Evolutionary conservation across 2,329 filamentous ascomycete genomes (phyloP).

Genomic region (Tolypocladium paradoxum): DNA sequence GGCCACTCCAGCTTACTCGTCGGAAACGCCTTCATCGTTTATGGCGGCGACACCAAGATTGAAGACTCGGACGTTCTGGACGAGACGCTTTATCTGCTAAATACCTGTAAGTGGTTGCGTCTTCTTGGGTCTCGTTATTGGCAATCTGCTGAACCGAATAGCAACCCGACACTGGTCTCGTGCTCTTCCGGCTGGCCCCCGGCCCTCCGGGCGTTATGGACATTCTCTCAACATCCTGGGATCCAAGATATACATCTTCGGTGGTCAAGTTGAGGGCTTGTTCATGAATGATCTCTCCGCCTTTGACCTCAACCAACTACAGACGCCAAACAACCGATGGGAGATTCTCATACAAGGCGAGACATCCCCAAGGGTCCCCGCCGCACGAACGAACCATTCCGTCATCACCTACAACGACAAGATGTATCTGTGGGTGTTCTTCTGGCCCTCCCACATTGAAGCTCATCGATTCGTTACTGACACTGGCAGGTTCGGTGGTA

Average conservation of each 20-base stretch:
- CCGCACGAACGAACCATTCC: conserved; percentile 88
- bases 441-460: not conserved
- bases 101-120: conserved; percentile 69
- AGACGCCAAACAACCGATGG: conserved; percentile 86
- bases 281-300: conserved; percentile 97
- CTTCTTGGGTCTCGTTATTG: not conserved
- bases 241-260: conserved; percentile 95
- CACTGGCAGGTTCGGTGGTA: conserved; percentile 73
- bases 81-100: conserved; percentile 90
- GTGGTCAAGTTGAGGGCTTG: conserved; percentile 90
- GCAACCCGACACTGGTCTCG: conserved; percentile 97
- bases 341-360: conserved; percentile 70
- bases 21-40: conserved; percentile 97
- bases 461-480: not conserved
- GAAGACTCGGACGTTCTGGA: conserved; percentile 86
- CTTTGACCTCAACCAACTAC: conserved; percentile 90
- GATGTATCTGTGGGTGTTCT: conserved; percentile 67
- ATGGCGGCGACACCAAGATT: conserved; percentile 95
- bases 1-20: conserved; percentile 90
- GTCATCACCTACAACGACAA: conserved; percentile 87
- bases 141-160: conserved; percentile 26
- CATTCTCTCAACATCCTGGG: conserved; percentile 94
- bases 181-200: conserved; percentile 74
- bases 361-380: conserved; percentile 52
- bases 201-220: conserved; percentile 85